Evolutionary conservation across 2,329 filamentous ascomycete genomes (phyloP), one percentile per base, ranked within the genome.

Genomic region (Aspergillus hiratsukae): DNA sequence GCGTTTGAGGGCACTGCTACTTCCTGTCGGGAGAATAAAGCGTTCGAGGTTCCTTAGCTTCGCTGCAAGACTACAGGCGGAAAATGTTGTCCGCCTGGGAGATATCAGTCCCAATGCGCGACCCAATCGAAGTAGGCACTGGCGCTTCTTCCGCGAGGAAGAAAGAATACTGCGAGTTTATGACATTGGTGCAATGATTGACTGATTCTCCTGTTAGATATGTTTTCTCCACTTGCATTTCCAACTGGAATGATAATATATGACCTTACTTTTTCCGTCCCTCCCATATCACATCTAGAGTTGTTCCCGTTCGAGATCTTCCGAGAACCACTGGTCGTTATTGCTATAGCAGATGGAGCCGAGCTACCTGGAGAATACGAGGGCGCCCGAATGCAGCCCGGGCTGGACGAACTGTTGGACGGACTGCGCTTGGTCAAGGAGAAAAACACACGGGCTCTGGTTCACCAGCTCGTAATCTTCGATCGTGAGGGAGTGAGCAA

Each of bases 171-270:
- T 19, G 35, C n/a, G 17, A 14, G 21, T 21, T 41, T 51, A 43
- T 21, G 35, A 23, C 41, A 19, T 46, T 52, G 19, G 17, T 50
- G 43, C 19, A 54, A 49, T 57, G 50, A 51, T 60, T 68, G 55
- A 67, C 69, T 66, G 60, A 61, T 52, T 27, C 49, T 51, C 48
- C 61, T 53, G 58, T 53, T 72, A 96, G 91, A 91, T 75, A 92
- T 94, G 87, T 97, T 97, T 76, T 96, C 91, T 57, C 93, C 93
- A 43, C 79, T 94, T 67, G 90, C 89, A 14, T 96, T 94, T 73
- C 91, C 91, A 10, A 84, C 87, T 64, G 93, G 93, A 58, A 86
- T 87, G 67, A 88, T 97, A 59, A 82, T 97, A 66, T 97, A 94
- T 80, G 89, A 96, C 71, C 83, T 97, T 60, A 87, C 89, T 56